Percentiles rank a stretch among this genome's conserved stretches.
Evolutionary conservation across 495 filamentous ascomycete genomes (phyloP).

Genomic region (Podospora pseudoanserina): DNA sequence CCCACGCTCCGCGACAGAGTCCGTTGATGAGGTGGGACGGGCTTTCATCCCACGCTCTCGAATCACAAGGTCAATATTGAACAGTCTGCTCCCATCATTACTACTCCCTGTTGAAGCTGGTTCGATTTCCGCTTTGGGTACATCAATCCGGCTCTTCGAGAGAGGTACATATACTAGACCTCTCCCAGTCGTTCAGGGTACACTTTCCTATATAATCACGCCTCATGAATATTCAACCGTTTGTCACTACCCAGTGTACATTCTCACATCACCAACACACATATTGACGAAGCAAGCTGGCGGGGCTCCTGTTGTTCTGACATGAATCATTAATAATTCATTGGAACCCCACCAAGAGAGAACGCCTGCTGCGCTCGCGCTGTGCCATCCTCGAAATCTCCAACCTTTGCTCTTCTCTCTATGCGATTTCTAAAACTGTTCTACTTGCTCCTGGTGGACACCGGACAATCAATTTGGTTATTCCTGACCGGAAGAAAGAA

Average conservation of each 20-base stretch:
- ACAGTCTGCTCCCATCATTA: neutral
- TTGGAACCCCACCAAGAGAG: conserved; percentile 22
- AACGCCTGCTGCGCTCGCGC: neutral
- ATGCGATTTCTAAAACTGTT: neutral
- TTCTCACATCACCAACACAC: neutral
- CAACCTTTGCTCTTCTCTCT: neutral
- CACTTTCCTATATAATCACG: neutral
- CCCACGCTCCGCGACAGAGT: neutral
- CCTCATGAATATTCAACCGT: neutral
- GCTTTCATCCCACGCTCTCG: conserved; percentile 8
- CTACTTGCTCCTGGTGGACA: neutral
- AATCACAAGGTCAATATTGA: neutral
- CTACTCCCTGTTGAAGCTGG: neutral
- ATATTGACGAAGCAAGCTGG: conserved; percentile 5
- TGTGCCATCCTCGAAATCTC: conserved; percentile 7
- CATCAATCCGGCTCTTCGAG: neutral
- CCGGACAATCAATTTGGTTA: neutral
- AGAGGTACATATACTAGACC: neutral
- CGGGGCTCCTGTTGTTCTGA: conserved; percentile 17
- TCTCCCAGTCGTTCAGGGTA: neutral
- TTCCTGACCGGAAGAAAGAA: neutral
- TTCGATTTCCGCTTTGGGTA: neutral
- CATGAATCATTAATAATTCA: conserved; percentile 35
- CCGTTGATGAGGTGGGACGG: neutral
- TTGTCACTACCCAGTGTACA: neutral